A percentile compares a stretch with the other conserved stretches of the same genome.
Evolutionary conservation across 2,329 filamentous ascomycete genomes (phyloP).

Genomic region (Aureobasidium sp.): DNA sequence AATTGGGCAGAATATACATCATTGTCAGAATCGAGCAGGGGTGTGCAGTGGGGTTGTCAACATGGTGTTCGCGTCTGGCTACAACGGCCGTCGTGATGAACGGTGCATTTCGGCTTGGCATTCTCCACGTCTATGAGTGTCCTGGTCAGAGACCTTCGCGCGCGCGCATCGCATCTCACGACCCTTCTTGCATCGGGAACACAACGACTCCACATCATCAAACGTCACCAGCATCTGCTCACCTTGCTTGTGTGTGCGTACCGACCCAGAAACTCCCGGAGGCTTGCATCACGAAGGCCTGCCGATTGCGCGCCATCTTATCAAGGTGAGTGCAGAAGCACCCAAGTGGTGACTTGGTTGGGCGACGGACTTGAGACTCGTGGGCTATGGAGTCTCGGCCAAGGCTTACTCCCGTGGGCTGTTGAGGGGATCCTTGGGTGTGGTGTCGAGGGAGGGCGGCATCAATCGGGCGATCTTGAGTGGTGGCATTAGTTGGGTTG

Average conservation of each 20-base stretch:
- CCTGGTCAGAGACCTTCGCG: slow-evolving; percentile 1
- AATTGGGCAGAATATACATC: no score
- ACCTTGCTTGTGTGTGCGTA: neutral
- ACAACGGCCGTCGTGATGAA: neutral
- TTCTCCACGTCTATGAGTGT: neutral
- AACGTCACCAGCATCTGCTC: slow-evolving; percentile 3
- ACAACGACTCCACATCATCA: slow-evolving; percentile 8
- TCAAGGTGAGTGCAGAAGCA: slow-evolving; percentile 12
- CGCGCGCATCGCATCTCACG: slow-evolving; percentile 7
- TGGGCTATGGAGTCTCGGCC: neutral
- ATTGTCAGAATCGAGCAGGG: no score
- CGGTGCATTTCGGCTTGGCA: neutral
- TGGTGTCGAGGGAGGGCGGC: slow-evolving; percentile 5
- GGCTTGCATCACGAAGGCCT: slow-evolving; percentile 2
- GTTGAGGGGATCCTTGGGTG: neutral
- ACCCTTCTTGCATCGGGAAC: slow-evolving; percentile 1
- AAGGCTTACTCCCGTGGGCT: slow-evolving; percentile 4
- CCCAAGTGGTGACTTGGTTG: slow-evolving; percentile 5
- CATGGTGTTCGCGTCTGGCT: neutral
- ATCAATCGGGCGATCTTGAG: slow-evolving; percentile 9
- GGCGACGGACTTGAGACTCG: slow-evolving; percentile 7
- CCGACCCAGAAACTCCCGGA: neutral
- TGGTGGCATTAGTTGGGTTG: neutral
- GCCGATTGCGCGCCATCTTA: slow-evolving; percentile 3
- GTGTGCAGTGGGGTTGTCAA: no score